Conservation (phyloP, 176 grass and related monocot species). For the Zea luxurians region DNA sequence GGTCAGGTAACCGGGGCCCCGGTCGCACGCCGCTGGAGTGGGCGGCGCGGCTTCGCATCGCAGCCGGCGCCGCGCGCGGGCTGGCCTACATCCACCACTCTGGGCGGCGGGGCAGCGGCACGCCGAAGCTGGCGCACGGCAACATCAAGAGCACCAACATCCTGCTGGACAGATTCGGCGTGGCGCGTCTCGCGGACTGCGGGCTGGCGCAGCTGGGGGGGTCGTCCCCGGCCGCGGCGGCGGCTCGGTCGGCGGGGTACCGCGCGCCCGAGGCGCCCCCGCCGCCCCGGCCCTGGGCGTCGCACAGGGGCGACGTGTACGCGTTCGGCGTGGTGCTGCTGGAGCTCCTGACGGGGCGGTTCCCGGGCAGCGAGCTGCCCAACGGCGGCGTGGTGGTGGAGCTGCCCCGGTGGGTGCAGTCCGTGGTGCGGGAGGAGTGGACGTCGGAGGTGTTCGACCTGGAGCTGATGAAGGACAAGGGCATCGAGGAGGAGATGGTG, state of each 20-base stretch:
- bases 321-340: constrained; percentile 87
- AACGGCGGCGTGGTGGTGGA: constrained; percentile 50
- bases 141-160: constrained; percentile 94
- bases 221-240: constrained; percentile 35
- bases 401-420: constrained; percentile 89
- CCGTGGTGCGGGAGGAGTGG: constrained; percentile 97
- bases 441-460: constrained; percentile 99
- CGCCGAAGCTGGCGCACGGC: constrained; percentile 72
- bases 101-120: constrained; percentile 52
- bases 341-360: constrained; percentile 80
- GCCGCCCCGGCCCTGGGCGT: constrained; percentile 65
- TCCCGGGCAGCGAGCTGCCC: constrained; percentile 39
- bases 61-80: constrained; percentile 58
- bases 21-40: constrained; percentile 88
- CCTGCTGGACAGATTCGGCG: constrained; percentile 62
- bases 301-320: constrained; percentile 93
- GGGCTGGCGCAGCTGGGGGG: constrained; percentile 70
- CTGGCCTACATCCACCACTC: constrained; percentile 88
- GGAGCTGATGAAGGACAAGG: constrained; percentile 96
- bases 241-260: constrained; percentile 51
- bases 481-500: constrained; percentile 99
- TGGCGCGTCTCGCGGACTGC: constrained; percentile 69
- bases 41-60: constrained; percentile 68
- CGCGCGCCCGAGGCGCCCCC: constrained; percentile 73
- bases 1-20: constrained; percentile 54